Evolutionary conservation across 192 early-diverging fungal species (phyloP), one percentile per base, ranked within the genome.

Genomic region (Phycomyces blakesleeanus): DNA sequence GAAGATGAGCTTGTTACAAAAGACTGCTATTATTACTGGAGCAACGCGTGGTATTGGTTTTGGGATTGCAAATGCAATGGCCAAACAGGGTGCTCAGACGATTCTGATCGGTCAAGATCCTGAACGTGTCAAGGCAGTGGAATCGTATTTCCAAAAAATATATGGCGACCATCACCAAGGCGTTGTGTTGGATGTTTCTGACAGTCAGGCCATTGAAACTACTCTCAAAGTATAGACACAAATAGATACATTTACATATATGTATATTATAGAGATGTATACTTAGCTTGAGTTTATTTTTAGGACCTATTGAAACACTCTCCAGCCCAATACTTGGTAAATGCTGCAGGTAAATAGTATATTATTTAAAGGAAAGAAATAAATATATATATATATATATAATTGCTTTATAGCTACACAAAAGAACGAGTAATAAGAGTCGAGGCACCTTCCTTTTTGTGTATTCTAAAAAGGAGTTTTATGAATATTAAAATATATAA

Each of bases 1-100:
- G 8, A 4, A 39, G 12, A 65, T 56, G 54, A 55, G 26, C 27
- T 54, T 69, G 9, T 25, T 29, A 53, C n/a, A 53, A 16, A 69
- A 58, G 38, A 59, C 61, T 7, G 73, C 60, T 2, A 24, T 75
- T 11, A 63, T 93, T 21, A 87, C 89, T 18, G 91, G 91, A 0
- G 91, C 89, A 0, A 87, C 85, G 22, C 85, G 91, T 50, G 91
- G 91, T 11, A 92, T 93, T 59, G 91, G 91, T 8, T 63, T 85
- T 5, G 82, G 87, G 14, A 84, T 82, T 61, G 84, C 86, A 5
- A 56, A 76, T 38, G 77, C 83, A 14, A 88, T 91, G 67, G 83
- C 86, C 0, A 24, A 55, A 7, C 75, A 84, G 2, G 86, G 86
- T 1, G 82, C 82, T 1, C 72, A 70, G 1, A 58, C 86, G 15